Base-by-base conservation (phyloP, 1,139 yeast genomes). In the Torulaspora globosa region DNA sequence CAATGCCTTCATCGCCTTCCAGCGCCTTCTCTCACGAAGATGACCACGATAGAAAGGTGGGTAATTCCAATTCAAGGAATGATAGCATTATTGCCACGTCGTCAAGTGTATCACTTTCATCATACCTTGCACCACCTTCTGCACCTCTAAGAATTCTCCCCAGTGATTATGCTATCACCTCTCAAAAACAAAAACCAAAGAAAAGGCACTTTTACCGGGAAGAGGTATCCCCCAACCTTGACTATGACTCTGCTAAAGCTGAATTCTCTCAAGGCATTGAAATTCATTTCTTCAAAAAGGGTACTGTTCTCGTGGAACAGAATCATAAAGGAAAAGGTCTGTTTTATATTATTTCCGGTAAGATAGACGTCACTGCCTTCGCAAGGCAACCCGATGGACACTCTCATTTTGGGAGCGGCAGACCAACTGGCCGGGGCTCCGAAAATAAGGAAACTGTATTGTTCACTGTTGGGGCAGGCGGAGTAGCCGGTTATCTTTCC, bases 401-500 rank as follows among this genome's bases (percentile, higher is more conserved):
- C 3, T 18, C 29, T 2, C 19, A 18, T 24, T 15, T 16, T 3
- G 33, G 15, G 30, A 14, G 30, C 11, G 33, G 28, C 9, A 36
- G 36, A 3, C 68, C 52, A 50, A 49, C 51, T 19, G 44, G 50
- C 2, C 37, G 18, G 11, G 32, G 43, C 30, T 24, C 43, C 12
- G 51, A 59, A 14, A 57, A 55, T 7, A 56, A 56, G 4, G 76
- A 75, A 44, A 70, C 70, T 34, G 65, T 66, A 16, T 64, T 86
- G 2, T 84, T 81, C 56, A 73, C 80, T 0, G 82, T 88, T 1
- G 69, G 74, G 27, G 72, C 84, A 3, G 97, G 97, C 4, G 95
- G 95, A 1, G 66, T 92, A 15, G 94, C 94, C 0, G 97, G 98
- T 0, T 90, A 87, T 59, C 67, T 90, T 43, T 87, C 95, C 2